Percentiles rank a stretch among this genome's conserved stretches.
phyloP scores from a whole-genome alignment of 2,329 filamentous ascomycete species.

The Alternaria atra region DNA sequence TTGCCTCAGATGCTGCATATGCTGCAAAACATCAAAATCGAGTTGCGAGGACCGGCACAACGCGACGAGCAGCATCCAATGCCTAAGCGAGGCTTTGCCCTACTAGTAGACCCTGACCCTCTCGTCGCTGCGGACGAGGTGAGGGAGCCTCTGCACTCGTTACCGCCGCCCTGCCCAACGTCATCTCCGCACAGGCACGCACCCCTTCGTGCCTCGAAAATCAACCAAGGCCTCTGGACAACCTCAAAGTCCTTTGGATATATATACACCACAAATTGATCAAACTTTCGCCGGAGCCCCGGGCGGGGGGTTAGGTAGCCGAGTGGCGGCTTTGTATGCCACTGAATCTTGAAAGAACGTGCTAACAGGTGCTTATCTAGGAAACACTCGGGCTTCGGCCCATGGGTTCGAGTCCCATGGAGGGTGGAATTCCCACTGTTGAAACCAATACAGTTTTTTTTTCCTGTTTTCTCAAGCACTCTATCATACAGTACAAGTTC shows the following conservation, averaged over 20 bases:
- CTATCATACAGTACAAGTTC: not conserved
- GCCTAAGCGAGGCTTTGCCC: not conserved
- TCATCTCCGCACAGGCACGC: not conserved
- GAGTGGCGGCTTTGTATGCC: not conserved
- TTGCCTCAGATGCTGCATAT: not conserved
- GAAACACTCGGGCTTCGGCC: not conserved
- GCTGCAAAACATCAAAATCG: not conserved
- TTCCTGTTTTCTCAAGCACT: not conserved
- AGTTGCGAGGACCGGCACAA: not conserved
- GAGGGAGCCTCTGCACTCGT: not conserved
- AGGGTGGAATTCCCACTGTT: not conserved
- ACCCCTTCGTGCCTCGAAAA: not conserved
- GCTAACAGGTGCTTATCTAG: not conserved
- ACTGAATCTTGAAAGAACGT: not conserved
- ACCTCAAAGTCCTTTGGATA: not conserved
- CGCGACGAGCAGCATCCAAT: not conserved
- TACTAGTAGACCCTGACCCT: not conserved
- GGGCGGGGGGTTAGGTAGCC: not conserved
- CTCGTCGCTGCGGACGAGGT: not conserved
- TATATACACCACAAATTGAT: not conserved
- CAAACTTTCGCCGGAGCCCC: not conserved
- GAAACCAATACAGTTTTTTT: not conserved
- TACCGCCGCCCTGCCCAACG: not conserved
- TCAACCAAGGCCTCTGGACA: not conserved
- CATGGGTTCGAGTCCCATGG: not conserved